phyloP scores from a whole-genome alignment of 371 early-diverging fungal species.

The Encephalitozoon intestinalis region DNA sequence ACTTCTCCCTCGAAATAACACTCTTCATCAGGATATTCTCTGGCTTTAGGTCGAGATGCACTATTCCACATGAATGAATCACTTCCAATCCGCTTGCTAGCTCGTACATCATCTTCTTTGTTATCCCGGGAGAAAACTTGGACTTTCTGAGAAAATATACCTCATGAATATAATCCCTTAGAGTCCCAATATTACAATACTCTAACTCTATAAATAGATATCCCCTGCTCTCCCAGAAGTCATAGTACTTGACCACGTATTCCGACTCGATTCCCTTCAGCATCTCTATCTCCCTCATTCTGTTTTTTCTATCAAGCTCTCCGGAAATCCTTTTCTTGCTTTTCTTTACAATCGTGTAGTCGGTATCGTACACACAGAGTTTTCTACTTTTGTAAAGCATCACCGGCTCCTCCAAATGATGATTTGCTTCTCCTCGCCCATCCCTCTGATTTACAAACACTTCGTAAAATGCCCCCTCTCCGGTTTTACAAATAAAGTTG shows the following conservation, averaged over 20 bases:
- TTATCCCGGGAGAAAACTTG: background rate
- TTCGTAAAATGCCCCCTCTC: conserved; percentile 22
- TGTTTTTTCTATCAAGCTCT: conserved; percentile 19
- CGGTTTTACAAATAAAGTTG: conserved; percentile 19
- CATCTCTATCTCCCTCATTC: conserved; percentile 47
- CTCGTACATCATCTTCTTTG: conserved; percentile 26
- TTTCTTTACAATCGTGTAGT: conserved; percentile 37
- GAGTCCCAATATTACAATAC: conserved; percentile 63
- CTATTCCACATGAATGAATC: conserved; percentile 35
- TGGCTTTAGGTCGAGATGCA: conserved; percentile 59
- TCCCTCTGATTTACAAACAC: conserved; percentile 27
- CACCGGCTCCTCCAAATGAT: background rate
- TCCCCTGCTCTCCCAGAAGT: conserved; percentile 78
- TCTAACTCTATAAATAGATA: conserved; percentile 75
- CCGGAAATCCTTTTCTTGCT: conserved; percentile 24
- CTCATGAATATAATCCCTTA: conserved; percentile 34
- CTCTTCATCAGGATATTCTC: conserved; percentile 46
- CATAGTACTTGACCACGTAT: background rate
- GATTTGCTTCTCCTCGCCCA: background rate
- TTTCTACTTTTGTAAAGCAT: background rate
- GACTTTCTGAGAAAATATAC: conserved; percentile 10
- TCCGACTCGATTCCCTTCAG: conserved; percentile 10
- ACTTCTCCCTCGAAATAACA: background rate
- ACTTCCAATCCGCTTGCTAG: conserved; percentile 42
- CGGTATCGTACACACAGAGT: background rate